These are phyloP conservation scores for Maudiozyma serrabonitensis DNA, from an alignment of 805 yeast genomes.

Conservation along the genomic window DNA sequence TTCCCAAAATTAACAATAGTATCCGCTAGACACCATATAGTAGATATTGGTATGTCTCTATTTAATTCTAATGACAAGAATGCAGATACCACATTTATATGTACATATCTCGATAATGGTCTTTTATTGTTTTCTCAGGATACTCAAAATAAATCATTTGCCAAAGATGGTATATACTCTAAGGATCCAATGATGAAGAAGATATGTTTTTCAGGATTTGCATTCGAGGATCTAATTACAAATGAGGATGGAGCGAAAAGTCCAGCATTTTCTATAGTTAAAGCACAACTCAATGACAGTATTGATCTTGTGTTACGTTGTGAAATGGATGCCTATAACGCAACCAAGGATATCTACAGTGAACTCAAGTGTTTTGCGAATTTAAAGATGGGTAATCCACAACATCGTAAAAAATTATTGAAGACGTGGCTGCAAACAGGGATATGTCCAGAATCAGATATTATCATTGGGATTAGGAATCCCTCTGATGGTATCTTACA, in stretches of 20 bases:
- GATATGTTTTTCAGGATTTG: conserved; percentile 24
- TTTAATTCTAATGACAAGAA: conserved; percentile 9
- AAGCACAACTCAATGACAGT: conserved; percentile 12
- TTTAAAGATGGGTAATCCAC: conserved; percentile 12
- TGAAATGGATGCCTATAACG: conserved; percentile 27
- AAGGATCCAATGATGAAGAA: conserved; percentile 6
- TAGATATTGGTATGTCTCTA: conserved; percentile 19
- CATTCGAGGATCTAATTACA: conserved; percentile 22
- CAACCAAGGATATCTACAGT: conserved; percentile 12
- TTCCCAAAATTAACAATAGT: conserved; percentile 9
- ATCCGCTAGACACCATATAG: conserved; percentile 25
- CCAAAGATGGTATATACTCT: conserved; percentile 9
- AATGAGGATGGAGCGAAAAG: background rate
- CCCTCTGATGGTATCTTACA: conserved; percentile 17
- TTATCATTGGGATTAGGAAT: conserved; percentile 24
- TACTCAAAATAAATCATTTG: background rate
- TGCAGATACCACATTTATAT: conserved; percentile 4
- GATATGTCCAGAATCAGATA: conserved; percentile 20
- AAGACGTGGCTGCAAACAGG: conserved; percentile 28
- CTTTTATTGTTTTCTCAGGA: conserved; percentile 17
- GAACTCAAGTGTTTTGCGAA: conserved; percentile 26
- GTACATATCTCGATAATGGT: conserved; percentile 13
- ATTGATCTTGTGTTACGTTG: conserved; percentile 22
- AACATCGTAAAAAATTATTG: conserved; percentile 24
- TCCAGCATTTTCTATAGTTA: conserved; percentile 19